These are phyloP conservation scores for Phytopythium litorale DNA, from an alignment of 352 stramenopile genomes.

Conservation along the genomic window DNA sequence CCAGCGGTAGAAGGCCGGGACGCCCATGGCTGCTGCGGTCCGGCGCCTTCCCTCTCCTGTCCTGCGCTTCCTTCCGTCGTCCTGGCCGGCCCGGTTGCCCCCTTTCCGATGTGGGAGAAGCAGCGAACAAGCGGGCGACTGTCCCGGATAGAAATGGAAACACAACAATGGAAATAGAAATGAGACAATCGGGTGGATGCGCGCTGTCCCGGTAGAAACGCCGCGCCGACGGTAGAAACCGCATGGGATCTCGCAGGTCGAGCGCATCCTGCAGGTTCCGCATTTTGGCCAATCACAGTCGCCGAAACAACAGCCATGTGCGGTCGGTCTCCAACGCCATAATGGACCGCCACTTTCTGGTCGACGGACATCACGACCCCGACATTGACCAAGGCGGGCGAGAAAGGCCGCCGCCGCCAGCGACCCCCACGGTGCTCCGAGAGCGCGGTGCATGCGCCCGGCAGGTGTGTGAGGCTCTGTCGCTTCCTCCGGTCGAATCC, in stretches of 20 bases:
- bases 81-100: not conserved
- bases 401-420: not conserved
- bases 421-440: not conserved
- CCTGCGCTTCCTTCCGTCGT: not conserved
- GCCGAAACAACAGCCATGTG: too few species aligned
- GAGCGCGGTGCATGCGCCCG: constrained; percentile 1
- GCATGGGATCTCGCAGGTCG: not conserved
- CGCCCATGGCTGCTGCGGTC: constrained; percentile 81
- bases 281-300: too few species aligned
- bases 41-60: not conserved
- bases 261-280: too few species aligned
- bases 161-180: constrained; percentile 1
- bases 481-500: not conserved
- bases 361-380: not conserved
- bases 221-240: not conserved
- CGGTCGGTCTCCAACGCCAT: too few species aligned
- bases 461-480: not conserved
- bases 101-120: not conserved
- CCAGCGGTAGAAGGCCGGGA: constrained; percentile 99
- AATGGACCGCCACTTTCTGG: too few species aligned
- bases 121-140: not conserved
- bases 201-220: not conserved
- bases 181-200: not conserved
- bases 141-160: not conserved
- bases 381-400: not conserved